phyloP scores from a whole-genome alignment of 2,329 filamentous ascomycete species.

The Tolypocladium endophyticum region DNA sequence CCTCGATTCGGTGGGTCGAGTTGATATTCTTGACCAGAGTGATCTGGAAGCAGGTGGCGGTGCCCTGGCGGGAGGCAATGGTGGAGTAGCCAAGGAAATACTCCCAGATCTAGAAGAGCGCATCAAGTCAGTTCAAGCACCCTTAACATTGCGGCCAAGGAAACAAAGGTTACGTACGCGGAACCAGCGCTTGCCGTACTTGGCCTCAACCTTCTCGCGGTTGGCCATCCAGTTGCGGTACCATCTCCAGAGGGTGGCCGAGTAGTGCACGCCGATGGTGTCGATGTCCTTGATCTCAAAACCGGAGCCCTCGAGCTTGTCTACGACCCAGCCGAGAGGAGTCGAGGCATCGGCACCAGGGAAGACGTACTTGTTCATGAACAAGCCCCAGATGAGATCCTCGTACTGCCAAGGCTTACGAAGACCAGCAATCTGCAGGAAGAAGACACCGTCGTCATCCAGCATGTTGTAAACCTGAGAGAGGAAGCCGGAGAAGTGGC shows the following conservation, averaged over 20 bases:
- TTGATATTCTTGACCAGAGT: constrained; percentile 88
- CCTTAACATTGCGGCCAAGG: background rate
- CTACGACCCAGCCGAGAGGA: constrained; percentile 78
- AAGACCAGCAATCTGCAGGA: constrained; percentile 89
- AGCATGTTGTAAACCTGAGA: constrained; percentile 90
- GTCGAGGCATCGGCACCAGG: constrained; percentile 93
- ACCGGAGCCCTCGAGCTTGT: constrained; percentile 64
- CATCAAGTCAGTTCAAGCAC: background rate
- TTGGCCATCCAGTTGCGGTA: constrained; percentile 98
- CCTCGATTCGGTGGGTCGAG: constrained; percentile 74
- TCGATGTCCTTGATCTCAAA: constrained; percentile 81
- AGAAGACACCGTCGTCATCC: constrained; percentile 91
- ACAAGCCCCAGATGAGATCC: constrained; percentile 94
- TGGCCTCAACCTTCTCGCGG: constrained; percentile 81
- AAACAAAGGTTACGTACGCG: constrained; percentile 50
- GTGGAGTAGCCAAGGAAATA: constrained; percentile 82
- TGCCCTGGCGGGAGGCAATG: constrained; percentile 76
- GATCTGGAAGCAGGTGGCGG: constrained; percentile 83
- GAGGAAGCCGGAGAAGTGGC: constrained; percentile 72
- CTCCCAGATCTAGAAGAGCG: constrained; percentile 63
- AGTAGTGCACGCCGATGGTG: constrained; percentile 94
- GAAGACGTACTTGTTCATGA: constrained; percentile 99
- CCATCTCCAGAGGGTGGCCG: constrained; percentile 93
- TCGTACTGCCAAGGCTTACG: constrained; percentile 96
- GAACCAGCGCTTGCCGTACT: constrained; percentile 95